A percentile compares a stretch with the other conserved stretches of the same genome.
Evolutionary conservation across 306 rosid genomes (phyloP).

Genomic region (Prunus armeniaca): DNA sequence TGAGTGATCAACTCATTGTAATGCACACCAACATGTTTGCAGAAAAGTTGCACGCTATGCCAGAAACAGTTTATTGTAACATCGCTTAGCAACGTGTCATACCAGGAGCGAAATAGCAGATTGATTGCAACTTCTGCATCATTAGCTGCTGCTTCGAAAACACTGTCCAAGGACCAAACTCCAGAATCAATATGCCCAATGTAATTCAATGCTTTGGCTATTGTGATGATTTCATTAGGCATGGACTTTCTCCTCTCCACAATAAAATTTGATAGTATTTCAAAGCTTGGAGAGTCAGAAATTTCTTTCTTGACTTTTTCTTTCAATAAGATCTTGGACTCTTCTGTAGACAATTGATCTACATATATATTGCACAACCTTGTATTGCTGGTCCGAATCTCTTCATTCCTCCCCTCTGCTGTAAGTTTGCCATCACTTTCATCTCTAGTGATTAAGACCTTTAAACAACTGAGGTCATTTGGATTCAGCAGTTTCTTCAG

Average conservation of each 20-base stretch:
- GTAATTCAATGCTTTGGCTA: constrained; percentile 13
- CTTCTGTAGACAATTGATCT: background rate
- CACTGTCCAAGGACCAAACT: background rate
- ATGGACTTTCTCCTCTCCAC: background rate
- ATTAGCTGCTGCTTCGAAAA: constrained; percentile 12
- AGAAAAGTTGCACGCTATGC: constrained; percentile 23
- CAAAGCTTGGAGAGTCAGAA: background rate
- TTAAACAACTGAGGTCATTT: background rate
- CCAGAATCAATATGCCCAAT: background rate
- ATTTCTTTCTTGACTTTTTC: background rate
- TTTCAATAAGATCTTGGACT: background rate
- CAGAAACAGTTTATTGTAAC: constrained; percentile 20
- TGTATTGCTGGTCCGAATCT: background rate
- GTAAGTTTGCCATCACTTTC: background rate
- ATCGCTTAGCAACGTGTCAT: constrained; percentile 12
- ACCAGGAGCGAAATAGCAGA: constrained; percentile 14
- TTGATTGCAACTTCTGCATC: background rate
- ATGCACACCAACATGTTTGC: constrained; percentile 20
- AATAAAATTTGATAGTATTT: background rate
- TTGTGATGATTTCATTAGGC: constrained; percentile 3
- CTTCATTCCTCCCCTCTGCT: background rate
- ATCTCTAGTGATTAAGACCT: constrained; percentile 26
- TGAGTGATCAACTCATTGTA: constrained; percentile 35
- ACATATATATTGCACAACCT: background rate
- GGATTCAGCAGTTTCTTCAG: background rate